Base-by-base conservation (phyloP, 352 stramenopile genomes). In the Phytophthora ramorum region DNA sequence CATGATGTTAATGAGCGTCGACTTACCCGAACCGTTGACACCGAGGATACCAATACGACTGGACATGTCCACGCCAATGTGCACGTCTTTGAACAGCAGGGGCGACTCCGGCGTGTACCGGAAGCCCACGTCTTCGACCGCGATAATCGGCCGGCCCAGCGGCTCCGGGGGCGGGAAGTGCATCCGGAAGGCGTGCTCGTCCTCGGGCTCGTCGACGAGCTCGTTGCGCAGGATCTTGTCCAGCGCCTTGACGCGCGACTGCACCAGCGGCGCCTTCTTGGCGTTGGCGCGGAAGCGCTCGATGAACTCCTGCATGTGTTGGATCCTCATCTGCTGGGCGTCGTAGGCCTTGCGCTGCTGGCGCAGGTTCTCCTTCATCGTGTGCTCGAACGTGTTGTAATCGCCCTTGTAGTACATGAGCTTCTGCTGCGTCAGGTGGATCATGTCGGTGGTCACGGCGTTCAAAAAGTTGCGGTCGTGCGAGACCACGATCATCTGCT, bases 281-380 rank as follows among this genome's bases (percentile, higher is more conserved):
- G 96, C 96, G 82, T 98, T 98, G 57, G 85, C 95, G 58, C 92
- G 75, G 79, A 99, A 99, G 65, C 97, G 97, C 68, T 98, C 90
- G 63, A 99, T 98, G 58, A 99, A 99, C 63, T 99, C 95, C 85
- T 98, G 97, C 94, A 99, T 98, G 79, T 99, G 96, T 59, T 86
- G 76, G 46, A 94, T 92, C 77, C 94, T 94, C 77, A 94, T 89
- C 69, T 94, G 85, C 69, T 96, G 85, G 16, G 85, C 85, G 32
- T 96, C 85, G 69, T 93, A 96, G 32, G 84, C 84, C 76, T 94
- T 96, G 76, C 95, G 93, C 59, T 97, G 87, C 69, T 98, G 97
- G 47, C 96, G 95, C 41, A 97, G 54, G 55, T 97, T 95, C 73
- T 99, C 96, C 54, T 97, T 91, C 62, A 91, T 78, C 45, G 93